These are phyloP conservation scores for Moesziomyces antarcticus DNA, from an alignment of 1,284 basidiomycete genomes.

Conservation along the genomic window DNA sequence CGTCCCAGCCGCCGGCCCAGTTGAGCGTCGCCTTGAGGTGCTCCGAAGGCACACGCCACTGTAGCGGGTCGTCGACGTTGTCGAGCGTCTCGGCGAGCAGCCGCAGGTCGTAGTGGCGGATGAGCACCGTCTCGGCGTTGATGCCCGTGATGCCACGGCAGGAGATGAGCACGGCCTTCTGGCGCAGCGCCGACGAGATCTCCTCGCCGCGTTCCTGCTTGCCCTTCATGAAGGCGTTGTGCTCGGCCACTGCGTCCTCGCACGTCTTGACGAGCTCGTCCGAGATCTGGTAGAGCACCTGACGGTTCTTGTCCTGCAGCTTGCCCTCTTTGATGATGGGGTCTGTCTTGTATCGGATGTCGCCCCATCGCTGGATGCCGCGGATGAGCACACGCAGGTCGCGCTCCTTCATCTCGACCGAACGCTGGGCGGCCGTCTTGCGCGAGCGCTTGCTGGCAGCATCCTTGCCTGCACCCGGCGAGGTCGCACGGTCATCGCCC, in stretches of 20 bases:
- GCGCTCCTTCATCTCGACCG: constrained; percentile 95
- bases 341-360: constrained; percentile 93
- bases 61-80: constrained; percentile 75
- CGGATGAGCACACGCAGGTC: constrained; percentile 95
- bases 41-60: constrained; percentile 88
- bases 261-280: constrained; percentile 93
- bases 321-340: constrained; percentile 93
- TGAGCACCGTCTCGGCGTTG: constrained; percentile 96
- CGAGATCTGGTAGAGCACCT: constrained; percentile 87
- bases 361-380: constrained; percentile 96
- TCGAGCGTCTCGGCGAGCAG: constrained; percentile 79
- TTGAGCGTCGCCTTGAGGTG: constrained; percentile 92
- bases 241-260: constrained; percentile 83
- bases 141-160: constrained; percentile 90
- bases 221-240: constrained; percentile 73
- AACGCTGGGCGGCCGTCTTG: constrained; percentile 84
- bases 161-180: constrained; percentile 92
- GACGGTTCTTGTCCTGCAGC: constrained; percentile 91
- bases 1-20: constrained; percentile 96
- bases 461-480: constrained; percentile 66
- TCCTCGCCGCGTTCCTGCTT: constrained; percentile 78
- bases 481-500: constrained; percentile 31
- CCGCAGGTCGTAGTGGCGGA: constrained; percentile 87
- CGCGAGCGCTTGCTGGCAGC: constrained; percentile 70
- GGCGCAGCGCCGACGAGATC: constrained; percentile 73